Evolutionary conservation across 1,139 yeast genomes (phyloP), one percentile per base, ranked within the genome.

Genomic region (Spathaspora sp.): DNA sequence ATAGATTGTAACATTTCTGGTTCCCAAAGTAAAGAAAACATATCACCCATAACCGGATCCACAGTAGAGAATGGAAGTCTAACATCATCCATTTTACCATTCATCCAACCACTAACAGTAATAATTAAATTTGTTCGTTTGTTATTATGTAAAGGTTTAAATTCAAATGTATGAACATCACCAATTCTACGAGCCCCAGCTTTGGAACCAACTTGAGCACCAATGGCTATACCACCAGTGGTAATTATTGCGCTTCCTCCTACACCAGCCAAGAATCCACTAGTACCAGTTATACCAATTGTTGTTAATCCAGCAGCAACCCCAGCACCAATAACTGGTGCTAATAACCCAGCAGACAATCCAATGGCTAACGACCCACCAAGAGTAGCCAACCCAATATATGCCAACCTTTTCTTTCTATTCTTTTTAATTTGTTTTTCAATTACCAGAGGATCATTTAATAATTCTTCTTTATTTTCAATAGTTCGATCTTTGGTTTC

Each of bases 61-160:
- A 93, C 87, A 0, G 99, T 93, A 1, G 97, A 89, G 61, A 91
- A 95, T 2, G 99, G 99, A 51, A 95, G 76, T 60, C 99, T 77
- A 13, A 95, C 95, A 77, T 95, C 99, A 81, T 95, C 99, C 56
- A 86, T 81, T 51, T 83, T 85, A 63, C 97, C 96, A 50, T 86
- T 84, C 95, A 93, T 90, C 99, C 99, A 95, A 1, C 99, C 99
- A 46, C 96, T 84, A 0, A 95, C 91, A 1, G 97, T 90, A n/a
- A 95, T 70, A 42, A 93, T 85, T 51, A 91, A 72, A 59, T 89
- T 93, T 1, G 95, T 85, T 45, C 99, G 76, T 61, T 88, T 88
- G 64, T 89, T 90, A 61, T 93, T 90, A 64, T 90, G 97, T 54
- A 95, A 72, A 0, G 99, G 99, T 47, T 88, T 81, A 61, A 93